Conservation (phyloP, 805 yeast species). For the Yamadazyma ubonensis region DNA sequence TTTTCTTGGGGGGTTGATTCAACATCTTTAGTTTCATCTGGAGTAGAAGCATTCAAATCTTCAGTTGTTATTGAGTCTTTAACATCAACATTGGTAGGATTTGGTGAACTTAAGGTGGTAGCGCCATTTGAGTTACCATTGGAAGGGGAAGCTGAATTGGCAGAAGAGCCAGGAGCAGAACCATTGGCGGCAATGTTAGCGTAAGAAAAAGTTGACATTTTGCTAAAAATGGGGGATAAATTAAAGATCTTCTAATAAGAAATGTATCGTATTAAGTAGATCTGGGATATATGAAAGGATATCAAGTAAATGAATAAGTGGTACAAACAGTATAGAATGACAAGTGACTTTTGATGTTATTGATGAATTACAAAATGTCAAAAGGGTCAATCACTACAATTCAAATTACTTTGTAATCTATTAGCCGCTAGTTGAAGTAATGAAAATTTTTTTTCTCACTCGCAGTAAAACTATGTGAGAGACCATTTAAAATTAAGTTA, state of each 20-base stretch:
- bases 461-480: slow-evolving; percentile 2
- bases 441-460: slow-evolving; percentile 11
- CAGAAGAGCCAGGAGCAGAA: slow-evolving; percentile 13
- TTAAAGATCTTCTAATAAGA: not conserved
- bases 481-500: not conserved
- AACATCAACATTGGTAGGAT: not conserved
- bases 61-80: not conserved
- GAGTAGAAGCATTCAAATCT: slow-evolving; percentile 1
- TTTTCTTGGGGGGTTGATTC: slow-evolving; percentile 3
- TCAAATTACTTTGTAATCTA: slow-evolving; percentile 9
- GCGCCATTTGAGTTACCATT: slow-evolving; percentile 8
- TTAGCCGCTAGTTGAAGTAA: slow-evolving; percentile 7
- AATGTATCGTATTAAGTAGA: not conserved
- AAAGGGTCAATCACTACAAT: slow-evolving; percentile 5
- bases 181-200: slow-evolving; percentile 45
- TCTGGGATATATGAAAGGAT: not conserved
- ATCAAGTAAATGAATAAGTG: slow-evolving; percentile 1
- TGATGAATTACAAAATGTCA: slow-evolving; percentile 3
- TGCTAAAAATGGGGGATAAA: not conserved
- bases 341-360: not conserved
- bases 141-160: slow-evolving; percentile 11
- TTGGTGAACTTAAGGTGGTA: slow-evolving; percentile 9
- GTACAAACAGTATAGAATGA: not conserved
- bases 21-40: slow-evolving; percentile 8
- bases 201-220: slow-evolving; percentile 30